Conservation (phyloP, 2,329 filamentous ascomycete genomes). For the Sporothrix pallida region DNA sequence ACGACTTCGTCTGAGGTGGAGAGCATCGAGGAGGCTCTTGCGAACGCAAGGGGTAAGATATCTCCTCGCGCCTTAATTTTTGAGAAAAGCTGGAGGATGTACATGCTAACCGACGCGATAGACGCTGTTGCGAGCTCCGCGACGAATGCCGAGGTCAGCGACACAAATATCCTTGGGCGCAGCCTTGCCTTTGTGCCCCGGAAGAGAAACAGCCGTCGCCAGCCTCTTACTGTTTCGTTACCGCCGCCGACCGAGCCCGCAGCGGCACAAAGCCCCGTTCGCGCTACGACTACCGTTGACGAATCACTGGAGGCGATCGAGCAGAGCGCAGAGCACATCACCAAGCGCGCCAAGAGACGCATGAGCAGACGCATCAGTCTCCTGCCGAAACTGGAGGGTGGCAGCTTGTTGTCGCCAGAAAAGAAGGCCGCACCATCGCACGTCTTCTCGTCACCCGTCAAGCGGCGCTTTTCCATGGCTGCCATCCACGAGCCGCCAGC, state of each 20-base stretch:
- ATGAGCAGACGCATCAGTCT: slow-evolving; percentile 42
- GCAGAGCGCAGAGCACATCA: slow-evolving; percentile 39
- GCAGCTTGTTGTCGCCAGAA: slow-evolving; percentile 7
- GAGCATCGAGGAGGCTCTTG: slow-evolving; percentile 38
- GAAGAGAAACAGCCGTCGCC: slow-evolving; percentile 45
- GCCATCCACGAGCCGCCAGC: neutral
- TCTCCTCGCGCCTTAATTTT: too few relatives aligned
- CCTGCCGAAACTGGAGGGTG: neutral
- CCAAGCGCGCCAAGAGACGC: slow-evolving; percentile 41
- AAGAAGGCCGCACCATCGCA: slow-evolving; percentile 41
- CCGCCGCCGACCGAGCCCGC: slow-evolving; percentile 14
- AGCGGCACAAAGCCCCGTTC: slow-evolving; percentile 7
- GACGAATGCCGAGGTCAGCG: neutral
- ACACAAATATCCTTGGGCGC: neutral
- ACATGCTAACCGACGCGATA: neutral
- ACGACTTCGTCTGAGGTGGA: slow-evolving; percentile 34
- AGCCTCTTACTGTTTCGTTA: slow-evolving; percentile 40
- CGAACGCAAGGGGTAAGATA: slow-evolving; percentile 39
- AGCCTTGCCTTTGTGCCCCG: slow-evolving; percentile 41
- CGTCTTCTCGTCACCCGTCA: slow-evolving; percentile 33
- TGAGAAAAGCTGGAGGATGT: neutral
- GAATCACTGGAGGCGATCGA: slow-evolving; percentile 33
- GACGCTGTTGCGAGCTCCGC: neutral
- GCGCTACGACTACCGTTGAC: neutral
- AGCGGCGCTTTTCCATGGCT: slow-evolving; percentile 21